phyloP scores from a whole-genome alignment of 352 stramenopile genomes.

The Blastocystis sp. region DNA sequence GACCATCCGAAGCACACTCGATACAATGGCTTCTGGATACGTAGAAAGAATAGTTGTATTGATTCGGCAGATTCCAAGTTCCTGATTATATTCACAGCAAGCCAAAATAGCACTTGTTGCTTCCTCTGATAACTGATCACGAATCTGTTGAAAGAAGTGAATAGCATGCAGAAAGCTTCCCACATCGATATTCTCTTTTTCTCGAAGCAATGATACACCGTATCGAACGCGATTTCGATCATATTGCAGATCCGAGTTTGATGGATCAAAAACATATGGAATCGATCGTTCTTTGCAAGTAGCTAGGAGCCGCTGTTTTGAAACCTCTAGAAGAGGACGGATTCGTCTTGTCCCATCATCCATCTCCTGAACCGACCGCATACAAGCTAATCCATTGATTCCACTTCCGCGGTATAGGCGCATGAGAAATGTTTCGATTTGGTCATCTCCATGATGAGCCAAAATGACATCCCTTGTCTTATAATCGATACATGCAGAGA shows the following conservation, averaged over 20 bases:
- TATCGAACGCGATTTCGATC: conserved; percentile 41
- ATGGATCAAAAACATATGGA: conserved; percentile 33
- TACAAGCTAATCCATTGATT: conserved; percentile 13
- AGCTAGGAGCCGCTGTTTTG: conserved; percentile 10
- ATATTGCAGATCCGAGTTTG: conserved; percentile 40
- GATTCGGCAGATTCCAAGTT: conserved; percentile 35
- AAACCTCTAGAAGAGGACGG: conserved; percentile 15
- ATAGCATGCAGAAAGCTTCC: not conserved
- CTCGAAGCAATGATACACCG: not conserved
- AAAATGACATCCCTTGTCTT: not conserved
- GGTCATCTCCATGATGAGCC: conserved; percentile 49
- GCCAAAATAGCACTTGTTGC: not conserved
- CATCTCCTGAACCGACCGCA: conserved; percentile 42
- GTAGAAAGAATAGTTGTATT: not conserved
- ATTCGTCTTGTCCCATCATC: conserved; percentile 41
- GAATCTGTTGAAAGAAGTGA: conserved; percentile 49
- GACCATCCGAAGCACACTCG: conserved; percentile 1
- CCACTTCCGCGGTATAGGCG: conserved; percentile 48
- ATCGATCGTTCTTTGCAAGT: conserved; percentile 4
- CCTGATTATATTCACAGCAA: conserved; percentile 36
- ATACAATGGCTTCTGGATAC: not conserved
- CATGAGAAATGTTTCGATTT: conserved; percentile 58
- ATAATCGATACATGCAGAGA: not conserved
- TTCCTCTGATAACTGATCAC: not conserved
- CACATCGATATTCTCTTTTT: not conserved